Evolutionary conservation across 139 green algal genomes (phyloP).

Genomic region (Desmodesmus armatus): DNA sequence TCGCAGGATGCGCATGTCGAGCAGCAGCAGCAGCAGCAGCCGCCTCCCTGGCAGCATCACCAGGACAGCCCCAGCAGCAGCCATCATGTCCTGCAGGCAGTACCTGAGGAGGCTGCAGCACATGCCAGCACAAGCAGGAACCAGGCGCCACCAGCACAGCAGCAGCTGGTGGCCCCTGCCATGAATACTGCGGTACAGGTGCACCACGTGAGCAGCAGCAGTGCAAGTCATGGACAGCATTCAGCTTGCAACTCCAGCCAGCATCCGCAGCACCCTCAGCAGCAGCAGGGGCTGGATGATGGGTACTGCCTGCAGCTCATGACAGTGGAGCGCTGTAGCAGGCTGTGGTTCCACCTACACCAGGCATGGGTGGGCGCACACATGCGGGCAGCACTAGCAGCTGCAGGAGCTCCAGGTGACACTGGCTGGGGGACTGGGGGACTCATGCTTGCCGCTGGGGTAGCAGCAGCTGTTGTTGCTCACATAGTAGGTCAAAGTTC

Average conservation of each 20-base stretch:
- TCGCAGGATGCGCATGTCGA: neutral
- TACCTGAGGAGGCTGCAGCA: neutral
- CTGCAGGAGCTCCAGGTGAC: slow-evolving; percentile 38
- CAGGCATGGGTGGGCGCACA: slow-evolving; percentile 55
- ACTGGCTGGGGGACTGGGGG: neutral
- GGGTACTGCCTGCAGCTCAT: slow-evolving; percentile 46
- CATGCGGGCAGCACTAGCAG: slow-evolving; percentile 48
- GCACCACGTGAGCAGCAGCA: neutral
- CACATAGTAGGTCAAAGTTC: neutral
- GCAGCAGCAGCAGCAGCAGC: slow-evolving; percentile 24
- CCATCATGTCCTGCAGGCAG: no score
- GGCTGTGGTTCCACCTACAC: slow-evolving; percentile 55
- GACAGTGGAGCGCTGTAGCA: slow-evolving; percentile 45
- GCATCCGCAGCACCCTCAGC: neutral
- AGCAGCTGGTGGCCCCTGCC: neutral
- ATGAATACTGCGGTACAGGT: no score
- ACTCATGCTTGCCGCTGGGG: neutral
- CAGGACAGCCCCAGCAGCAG: neutral
- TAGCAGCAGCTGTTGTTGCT: neutral
- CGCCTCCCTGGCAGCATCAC: neutral
- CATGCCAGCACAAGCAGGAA: neutral
- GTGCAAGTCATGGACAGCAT: neutral
- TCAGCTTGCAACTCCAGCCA: neutral
- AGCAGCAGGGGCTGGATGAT: neutral
- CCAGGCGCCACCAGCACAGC: neutral